Evolutionary conservation across 257 asterid genomes (phyloP).

Genomic region (Solanum virginianum): DNA sequence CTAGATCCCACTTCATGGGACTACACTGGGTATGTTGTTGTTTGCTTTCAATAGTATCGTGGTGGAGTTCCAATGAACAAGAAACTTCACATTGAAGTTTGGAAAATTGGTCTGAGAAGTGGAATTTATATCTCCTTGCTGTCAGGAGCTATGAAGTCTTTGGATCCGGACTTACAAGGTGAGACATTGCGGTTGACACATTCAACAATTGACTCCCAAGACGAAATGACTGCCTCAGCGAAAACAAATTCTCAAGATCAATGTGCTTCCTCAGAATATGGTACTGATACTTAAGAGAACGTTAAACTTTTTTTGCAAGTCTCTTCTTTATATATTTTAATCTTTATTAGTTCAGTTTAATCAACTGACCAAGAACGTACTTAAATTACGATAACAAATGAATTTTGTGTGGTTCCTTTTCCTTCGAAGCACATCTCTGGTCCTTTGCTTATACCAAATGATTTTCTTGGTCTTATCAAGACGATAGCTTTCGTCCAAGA

Average conservation of each 20-base stretch:
- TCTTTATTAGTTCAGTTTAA: background rate
- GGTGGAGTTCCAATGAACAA: slow-evolving; percentile 20
- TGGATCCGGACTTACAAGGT: slow-evolving; percentile 28
- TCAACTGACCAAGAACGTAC: background rate
- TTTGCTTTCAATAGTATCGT: slow-evolving; percentile 3
- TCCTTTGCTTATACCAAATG: background rate
- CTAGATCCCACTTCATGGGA: background rate
- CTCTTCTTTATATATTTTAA: background rate
- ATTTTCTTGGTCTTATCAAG: background rate
- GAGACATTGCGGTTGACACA: slow-evolving; percentile 29
- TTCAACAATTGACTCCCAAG: slow-evolving; percentile 25
- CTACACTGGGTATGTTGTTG: background rate
- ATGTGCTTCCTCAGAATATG: slow-evolving; percentile 55
- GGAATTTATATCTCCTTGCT: slow-evolving; percentile 10
- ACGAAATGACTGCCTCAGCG: slow-evolving; percentile 22
- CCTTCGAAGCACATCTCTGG: background rate
- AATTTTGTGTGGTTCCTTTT: background rate
- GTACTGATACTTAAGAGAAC: slow-evolving; percentile 9
- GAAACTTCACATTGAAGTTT: slow-evolving; percentile 4
- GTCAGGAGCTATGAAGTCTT: slow-evolving; percentile 21
- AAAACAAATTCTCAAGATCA: slow-evolving; percentile 54
- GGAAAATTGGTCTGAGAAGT: slow-evolving; percentile 13
- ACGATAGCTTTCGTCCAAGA: background rate
- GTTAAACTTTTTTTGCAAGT: background rate
- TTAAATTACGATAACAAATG: background rate